A percentile compares a stretch with the other conserved stretches of the same genome.
Evolutionary conservation across 441 rosid species (phyloP).

Genomic region (Pelargonium hybrid): DNA sequence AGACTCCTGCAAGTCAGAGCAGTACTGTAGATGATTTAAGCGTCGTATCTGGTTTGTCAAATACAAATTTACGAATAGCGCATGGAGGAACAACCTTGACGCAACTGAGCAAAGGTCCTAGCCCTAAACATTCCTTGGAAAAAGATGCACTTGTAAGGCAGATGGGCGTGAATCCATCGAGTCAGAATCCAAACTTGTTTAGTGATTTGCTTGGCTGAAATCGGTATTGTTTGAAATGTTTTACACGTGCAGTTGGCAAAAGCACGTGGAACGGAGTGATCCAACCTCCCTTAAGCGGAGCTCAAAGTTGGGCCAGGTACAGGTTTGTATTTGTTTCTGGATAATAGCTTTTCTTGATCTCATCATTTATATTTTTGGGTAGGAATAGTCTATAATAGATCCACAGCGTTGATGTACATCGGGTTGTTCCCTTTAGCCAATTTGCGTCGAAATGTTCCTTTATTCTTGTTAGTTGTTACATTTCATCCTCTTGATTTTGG

Average conservation of each 20-base stretch:
- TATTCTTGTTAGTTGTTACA: background rate
- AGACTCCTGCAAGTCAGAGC: slow-evolving; percentile 28
- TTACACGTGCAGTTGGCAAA: background rate
- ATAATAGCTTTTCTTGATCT: slow-evolving; percentile 3
- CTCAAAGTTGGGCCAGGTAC: slow-evolving; percentile 14
- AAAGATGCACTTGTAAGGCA: slow-evolving; percentile 92
- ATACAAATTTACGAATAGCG: slow-evolving; percentile 17
- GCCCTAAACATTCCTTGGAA: slow-evolving; percentile 57
- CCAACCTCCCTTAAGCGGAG: slow-evolving; percentile 3
- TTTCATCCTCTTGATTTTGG: slow-evolving; percentile 5
- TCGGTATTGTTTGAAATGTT: background rate
- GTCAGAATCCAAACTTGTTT: slow-evolving; percentile 82
- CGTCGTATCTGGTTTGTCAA: slow-evolving; percentile 38
- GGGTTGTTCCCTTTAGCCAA: slow-evolving; percentile 6
- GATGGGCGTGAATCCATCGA: slow-evolving; percentile 83
- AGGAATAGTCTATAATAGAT: slow-evolving; percentile 7
- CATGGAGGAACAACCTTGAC: slow-evolving; percentile 23
- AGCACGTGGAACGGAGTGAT: background rate
- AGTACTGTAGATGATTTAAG: slow-evolving; percentile 19
- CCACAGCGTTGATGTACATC: background rate
- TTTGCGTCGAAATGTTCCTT: background rate
- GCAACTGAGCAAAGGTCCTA: slow-evolving; percentile 54
- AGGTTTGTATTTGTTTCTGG: slow-evolving; percentile 23
- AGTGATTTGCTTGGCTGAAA: slow-evolving; percentile 72
- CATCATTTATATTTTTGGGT: background rate